Percentiles rank a stretch among this genome's conserved stretches.
Conservation (phyloP, 441 rosid species). For the Jatropha podagrica region DNA sequence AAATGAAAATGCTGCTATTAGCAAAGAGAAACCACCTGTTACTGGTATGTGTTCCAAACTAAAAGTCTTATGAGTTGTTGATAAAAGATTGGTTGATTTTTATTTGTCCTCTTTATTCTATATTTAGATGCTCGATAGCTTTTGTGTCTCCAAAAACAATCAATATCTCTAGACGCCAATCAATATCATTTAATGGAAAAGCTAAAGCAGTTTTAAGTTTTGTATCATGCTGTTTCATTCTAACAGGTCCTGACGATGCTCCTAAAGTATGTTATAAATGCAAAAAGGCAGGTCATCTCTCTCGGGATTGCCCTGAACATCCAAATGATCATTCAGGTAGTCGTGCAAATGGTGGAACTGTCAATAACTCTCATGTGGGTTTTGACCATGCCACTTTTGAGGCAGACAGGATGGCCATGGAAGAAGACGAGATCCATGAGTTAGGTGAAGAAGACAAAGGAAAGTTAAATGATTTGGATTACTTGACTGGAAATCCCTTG, state of each 20-base stretch:
- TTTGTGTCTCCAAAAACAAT: background rate
- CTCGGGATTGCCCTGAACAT: conserved; percentile 80
- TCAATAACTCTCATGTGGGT: conserved; percentile 18
- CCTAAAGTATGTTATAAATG: conserved; percentile 87
- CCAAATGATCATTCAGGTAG: conserved; percentile 38
- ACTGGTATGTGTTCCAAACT: conserved; percentile 36
- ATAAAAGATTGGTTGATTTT: background rate
- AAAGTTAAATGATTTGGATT: conserved; percentile 79
- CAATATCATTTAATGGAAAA: background rate
- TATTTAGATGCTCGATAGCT: conserved; percentile 1
- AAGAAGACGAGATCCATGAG: conserved; percentile 90
- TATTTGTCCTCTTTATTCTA: background rate
- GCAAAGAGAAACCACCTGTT: conserved; percentile 41
- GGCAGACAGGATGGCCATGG: conserved; percentile 78
- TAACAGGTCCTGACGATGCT: conserved; percentile 68
- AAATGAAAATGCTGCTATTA: conserved; percentile 32
- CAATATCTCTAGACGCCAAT: background rate
- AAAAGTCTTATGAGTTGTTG: background rate
- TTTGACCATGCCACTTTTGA: conserved; percentile 29
- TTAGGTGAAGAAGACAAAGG: conserved; percentile 90
- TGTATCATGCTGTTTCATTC: conserved; percentile 4
- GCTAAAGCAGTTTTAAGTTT: background rate
- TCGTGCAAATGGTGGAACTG: conserved; percentile 31
- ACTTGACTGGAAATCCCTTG: conserved; percentile 83
- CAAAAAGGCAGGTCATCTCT: conserved; percentile 81